These are phyloP conservation scores for Fusarium kyushuense DNA, from an alignment of 2,329 filamentous ascomycete species.

Conservation along the genomic window DNA sequence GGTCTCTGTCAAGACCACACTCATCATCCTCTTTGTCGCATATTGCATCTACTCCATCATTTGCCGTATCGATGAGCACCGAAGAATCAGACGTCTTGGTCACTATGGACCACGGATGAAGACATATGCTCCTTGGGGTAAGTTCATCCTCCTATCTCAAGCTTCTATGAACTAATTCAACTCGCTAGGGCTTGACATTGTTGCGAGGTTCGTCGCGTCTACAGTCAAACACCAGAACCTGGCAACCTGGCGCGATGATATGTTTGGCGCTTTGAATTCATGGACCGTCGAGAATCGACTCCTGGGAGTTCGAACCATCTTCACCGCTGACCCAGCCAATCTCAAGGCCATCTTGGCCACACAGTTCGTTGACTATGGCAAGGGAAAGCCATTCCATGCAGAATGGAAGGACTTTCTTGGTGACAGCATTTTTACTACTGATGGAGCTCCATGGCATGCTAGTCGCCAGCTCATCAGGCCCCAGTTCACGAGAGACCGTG, in stretches of 20 bases:
- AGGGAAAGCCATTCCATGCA: constrained; percentile 78
- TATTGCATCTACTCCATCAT: constrained; percentile 56
- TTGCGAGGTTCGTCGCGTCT: constrained; percentile 67
- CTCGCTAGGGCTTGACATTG: constrained; percentile 70
- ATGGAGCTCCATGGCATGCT: constrained; percentile 81
- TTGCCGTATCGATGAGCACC: constrained; percentile 56
- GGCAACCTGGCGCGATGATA: constrained; percentile 69
- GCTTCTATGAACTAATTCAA: background rate
- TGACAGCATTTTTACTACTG: constrained; percentile 82
- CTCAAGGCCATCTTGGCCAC: constrained; percentile 91
- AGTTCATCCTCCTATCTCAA: constrained; percentile 27
- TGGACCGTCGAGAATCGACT: constrained; percentile 72
- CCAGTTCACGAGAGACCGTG: constrained; percentile 86
- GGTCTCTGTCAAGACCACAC: constrained; percentile 57
- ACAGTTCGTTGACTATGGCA: constrained; percentile 86
- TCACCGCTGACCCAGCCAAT: constrained; percentile 88
- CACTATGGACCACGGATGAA: constrained; percentile 55
- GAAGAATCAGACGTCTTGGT: constrained; percentile 61
- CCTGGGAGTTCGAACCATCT: constrained; percentile 70
- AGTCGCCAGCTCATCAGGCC: constrained; percentile 86
- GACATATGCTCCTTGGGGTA: constrained; percentile 61
- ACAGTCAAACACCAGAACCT: constrained; percentile 67
- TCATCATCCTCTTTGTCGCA: constrained; percentile 54
- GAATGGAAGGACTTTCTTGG: constrained; percentile 83
- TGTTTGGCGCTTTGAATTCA: constrained; percentile 56